A percentile compares a stretch with the other conserved stretches of the same genome.
Conservation (phyloP, 2,329 filamentous ascomycete species). For the Colletotrichum somersetense region DNA sequence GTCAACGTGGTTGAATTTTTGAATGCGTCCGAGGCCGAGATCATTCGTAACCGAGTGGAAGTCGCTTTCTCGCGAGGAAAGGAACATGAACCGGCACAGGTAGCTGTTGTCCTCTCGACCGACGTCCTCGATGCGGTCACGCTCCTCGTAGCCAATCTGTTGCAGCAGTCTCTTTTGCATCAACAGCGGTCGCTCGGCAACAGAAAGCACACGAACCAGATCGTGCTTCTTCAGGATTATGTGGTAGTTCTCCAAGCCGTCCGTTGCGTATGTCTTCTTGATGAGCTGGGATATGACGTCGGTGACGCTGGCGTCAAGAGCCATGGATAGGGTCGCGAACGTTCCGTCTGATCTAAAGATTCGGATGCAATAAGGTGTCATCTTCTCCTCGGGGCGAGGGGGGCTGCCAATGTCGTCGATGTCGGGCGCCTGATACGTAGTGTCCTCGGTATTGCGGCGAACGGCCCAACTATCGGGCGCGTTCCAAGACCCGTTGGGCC, state of each 20-base stretch:
- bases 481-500: constrained; percentile 79
- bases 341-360: constrained; percentile 95
- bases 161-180: constrained; percentile 93
- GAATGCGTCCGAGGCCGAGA: constrained; percentile 82
- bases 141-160: constrained; percentile 90
- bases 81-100: constrained; percentile 93
- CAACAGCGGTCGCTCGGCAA: constrained; percentile 84
- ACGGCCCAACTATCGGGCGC: constrained; percentile 98
- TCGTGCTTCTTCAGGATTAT: constrained; percentile 96
- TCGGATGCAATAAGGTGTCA: constrained; percentile 87
- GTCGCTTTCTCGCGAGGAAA: constrained; percentile 89
- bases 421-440: constrained; percentile 67
- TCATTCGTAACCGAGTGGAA: constrained; percentile 77
- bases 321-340: constrained; percentile 90
- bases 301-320: constrained; percentile 84
- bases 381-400: constrained; percentile 80
- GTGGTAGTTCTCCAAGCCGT: constrained; percentile 93
- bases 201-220: constrained; percentile 82
- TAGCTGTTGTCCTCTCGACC: constrained; percentile 98
- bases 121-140: constrained; percentile 90
- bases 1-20: constrained; percentile 95
- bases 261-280: constrained; percentile 93
- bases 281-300: constrained; percentile 92
- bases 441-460: constrained; percentile 77
- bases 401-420: constrained; percentile 76